phyloP scores from a whole-genome alignment of 2,329 filamentous ascomycete genomes.

The Fusarium sp. region DNA sequence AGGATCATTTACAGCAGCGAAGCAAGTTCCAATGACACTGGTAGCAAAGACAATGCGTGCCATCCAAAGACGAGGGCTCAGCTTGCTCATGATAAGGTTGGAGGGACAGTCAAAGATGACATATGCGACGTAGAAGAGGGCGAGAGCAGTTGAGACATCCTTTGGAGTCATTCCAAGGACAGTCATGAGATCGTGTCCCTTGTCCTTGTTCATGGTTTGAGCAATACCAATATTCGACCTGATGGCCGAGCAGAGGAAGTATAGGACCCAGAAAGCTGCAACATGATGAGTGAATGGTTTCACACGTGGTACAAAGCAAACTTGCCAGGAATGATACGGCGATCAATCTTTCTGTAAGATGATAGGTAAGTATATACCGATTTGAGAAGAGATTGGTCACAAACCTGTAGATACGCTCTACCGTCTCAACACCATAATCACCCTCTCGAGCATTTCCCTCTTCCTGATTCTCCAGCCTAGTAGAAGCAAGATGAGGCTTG shows the following conservation, averaged over 20 bases:
- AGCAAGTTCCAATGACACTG: constrained; percentile 82
- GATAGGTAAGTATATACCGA: not conserved
- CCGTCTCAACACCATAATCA: constrained; percentile 59
- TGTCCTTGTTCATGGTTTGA: constrained; percentile 86
- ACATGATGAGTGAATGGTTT: not conserved
- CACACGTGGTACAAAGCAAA: not conserved
- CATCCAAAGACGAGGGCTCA: constrained; percentile 92
- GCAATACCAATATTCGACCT: constrained; percentile 90
- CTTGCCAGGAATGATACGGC: constrained; percentile 66
- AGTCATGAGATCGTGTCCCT: constrained; percentile 77
- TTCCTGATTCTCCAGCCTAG: constrained; percentile 41
- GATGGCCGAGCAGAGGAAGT: constrained; percentile 92
- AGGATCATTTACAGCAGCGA: constrained; percentile 80
- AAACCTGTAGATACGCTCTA: constrained; percentile 61
- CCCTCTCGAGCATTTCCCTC: constrained; percentile 45
- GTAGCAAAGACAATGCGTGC: constrained; percentile 88
- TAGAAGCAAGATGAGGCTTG: constrained; percentile 31
- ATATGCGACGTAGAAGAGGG: constrained; percentile 92
- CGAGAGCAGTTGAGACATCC: constrained; percentile 83
- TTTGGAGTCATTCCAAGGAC: constrained; percentile 74
- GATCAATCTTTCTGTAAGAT: constrained; percentile 58
- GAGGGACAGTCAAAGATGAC: constrained; percentile 89
- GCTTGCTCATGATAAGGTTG: constrained; percentile 85
- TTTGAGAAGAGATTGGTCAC: not conserved
- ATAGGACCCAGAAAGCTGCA: constrained; percentile 83